Base-by-base conservation (phyloP, 2,329 filamentous ascomycete species). In the Scytalidium sp. region DNA sequence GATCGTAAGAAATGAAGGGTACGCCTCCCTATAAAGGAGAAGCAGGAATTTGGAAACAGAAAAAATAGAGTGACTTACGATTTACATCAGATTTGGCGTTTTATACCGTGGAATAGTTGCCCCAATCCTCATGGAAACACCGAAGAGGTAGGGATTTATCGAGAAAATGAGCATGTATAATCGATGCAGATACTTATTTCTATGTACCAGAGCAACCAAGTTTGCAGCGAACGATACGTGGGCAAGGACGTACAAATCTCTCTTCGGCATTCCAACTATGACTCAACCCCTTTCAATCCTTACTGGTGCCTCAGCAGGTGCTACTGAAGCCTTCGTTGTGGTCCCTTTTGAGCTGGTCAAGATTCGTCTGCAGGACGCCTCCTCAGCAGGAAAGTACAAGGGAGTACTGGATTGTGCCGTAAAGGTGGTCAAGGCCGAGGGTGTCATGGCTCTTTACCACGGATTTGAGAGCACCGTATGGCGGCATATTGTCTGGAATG, bases 211-310 rank as follows among this genome's bases (percentile, higher is more conserved):
- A 73, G 91, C 91, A 41, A 96, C 90, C 76, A 97, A 97, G 73
- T 97, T 97, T 73, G 92, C 92, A 41, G 92, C 92, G 73, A 97
- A 97, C 74, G 92, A 97, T 69, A 90, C 92, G 72, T 97, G 92
- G 92, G 92, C 92, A 64, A 83, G 89, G 72, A 79, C 95, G 72
- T 97, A 94, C 78, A 87, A 90, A 68, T 86, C 85, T 59, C 69
- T 86, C 46, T 96, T 97, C 67, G 89, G 88, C 60, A 78, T 85
- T 49, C 71, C 82, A 50, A 88, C 95, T 75, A 93, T 94, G 84
- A 97, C 80, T 65, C 92, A 97, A 74, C 80, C 82, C 2, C 81
- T 97, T 50, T 94, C 92, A 21, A 83, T 96, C 58, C 80, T 97
- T 46, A 97, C 92, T 2, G 92, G 92, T 60, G 93, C 92, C 22